Evolutionary conservation across 75 land plant genomes (phyloP), one percentile per base, ranked within the genome.

Genomic region (Pseudotsuga menziesii): DNA sequence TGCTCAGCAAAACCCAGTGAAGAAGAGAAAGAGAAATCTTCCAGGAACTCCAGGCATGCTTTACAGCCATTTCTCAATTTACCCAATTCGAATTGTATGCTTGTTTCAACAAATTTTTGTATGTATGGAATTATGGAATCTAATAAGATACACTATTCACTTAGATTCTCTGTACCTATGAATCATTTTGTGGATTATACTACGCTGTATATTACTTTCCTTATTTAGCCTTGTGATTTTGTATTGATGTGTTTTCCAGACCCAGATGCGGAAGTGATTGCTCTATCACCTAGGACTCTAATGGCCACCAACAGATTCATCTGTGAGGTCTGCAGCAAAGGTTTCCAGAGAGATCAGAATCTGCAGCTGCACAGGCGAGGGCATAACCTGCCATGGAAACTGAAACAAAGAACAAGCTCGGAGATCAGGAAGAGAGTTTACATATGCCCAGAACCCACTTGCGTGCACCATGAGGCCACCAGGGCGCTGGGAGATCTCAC

Each of bases 201-300:
- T 44, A 6, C 0, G 11, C 0, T 48, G 0, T 48, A 48, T 48
- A 48, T 2, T 48, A 9, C 52, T 48, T 48, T 48, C 9, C 11
- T 48, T 9, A 12, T 9, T 11, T 48, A 11, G 54, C 12, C 54
- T 48, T 11, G 54, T 9, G 54, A 48, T 48, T 48, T 48, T 48
- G 54, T 48, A 9, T 48, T 48, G 54, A 48, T 48, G 54, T 48
- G 1, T 48, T 69, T 20, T 74, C 74, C 89, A 93, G 96, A 89
- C 85, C 94, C 96, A 67, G 94, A 93, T 75, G 96, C 96, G 17
- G 96, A 93, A 77, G 94, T 93, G 83, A 93, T 93, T 58, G 96
- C 96, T 41, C 89, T 93, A 56, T 93, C 96, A 12, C 96, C 96
- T 19, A 91, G 83, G 80, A 87, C 96, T 25, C 86, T 93, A 66